Conservation (phyloP, 1,139 yeast species). For the Lodderomyces metapsilosis region DNA sequence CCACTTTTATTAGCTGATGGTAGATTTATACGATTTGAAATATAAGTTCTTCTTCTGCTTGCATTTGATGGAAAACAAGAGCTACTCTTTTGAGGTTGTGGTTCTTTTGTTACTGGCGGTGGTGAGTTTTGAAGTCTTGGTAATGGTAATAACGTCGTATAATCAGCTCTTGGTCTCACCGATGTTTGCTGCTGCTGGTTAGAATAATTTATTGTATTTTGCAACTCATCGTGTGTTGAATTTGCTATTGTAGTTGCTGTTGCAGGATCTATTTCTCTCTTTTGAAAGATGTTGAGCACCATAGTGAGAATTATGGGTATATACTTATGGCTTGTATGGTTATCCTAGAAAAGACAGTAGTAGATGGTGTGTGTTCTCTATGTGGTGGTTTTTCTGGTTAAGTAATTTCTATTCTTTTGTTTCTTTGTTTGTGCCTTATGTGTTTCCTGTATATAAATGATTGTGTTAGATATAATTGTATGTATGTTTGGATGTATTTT, state of each 20-base stretch:
- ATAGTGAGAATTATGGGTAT: background rate
- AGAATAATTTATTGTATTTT: background rate
- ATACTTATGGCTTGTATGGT: background rate
- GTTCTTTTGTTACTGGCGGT: slow-evolving; percentile 5
- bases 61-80: background rate
- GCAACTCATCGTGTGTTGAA: background rate
- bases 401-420: background rate
- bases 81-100: background rate
- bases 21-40: slow-evolving; percentile 2
- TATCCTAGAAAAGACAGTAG: background rate
- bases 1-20: background rate
- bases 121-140: slow-evolving; percentile 4
- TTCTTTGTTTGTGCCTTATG: background rate
- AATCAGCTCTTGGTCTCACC: background rate
- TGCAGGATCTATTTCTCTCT: slow-evolving; percentile 1
- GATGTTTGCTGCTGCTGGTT: background rate
- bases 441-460: slow-evolving; percentile 1
- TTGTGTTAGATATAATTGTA: no score
- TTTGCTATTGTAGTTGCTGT: background rate
- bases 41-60: slow-evolving; percentile 1
- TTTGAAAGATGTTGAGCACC: slow-evolving; percentile 9
- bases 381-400: background rate
- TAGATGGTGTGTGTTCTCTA: background rate
- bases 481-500: background rate
- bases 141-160: slow-evolving; percentile 1